These are phyloP conservation scores for Lentinula edodes DNA, from an alignment of 768 basidiomycete genomes.

Conservation along the genomic window DNA sequence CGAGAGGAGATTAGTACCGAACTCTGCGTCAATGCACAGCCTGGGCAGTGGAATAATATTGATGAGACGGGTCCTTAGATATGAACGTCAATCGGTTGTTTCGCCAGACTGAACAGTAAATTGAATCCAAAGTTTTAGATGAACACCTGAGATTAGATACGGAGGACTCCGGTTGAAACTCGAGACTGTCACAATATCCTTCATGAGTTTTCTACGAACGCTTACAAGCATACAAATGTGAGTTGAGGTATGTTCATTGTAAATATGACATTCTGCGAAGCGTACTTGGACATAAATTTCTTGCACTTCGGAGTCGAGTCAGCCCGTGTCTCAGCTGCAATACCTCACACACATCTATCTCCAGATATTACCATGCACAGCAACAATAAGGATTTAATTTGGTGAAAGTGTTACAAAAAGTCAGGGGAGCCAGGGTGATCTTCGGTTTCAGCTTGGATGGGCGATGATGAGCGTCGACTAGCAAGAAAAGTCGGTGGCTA, in stretches of 20 bases:
- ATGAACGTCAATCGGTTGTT: neutral
- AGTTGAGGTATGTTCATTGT: neutral
- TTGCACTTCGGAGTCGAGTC: neutral
- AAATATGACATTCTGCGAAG: neutral
- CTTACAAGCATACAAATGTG: neutral
- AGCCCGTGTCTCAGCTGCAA: neutral
- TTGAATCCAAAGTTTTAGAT: neutral
- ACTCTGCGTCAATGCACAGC: conserved; percentile 1
- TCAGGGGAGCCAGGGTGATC: neutral
- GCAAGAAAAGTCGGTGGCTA: neutral
- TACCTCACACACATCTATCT: neutral
- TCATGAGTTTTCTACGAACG: neutral
- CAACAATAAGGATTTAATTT: too few species aligned
- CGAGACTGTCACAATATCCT: too few species aligned
- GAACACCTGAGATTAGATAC: neutral
- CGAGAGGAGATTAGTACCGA: neutral
- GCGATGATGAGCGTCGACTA: neutral
- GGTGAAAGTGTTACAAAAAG: neutral
- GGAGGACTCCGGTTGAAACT: neutral
- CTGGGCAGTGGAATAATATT: neutral
- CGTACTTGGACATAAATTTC: neutral
- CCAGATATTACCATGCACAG: neutral
- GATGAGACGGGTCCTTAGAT: neutral
- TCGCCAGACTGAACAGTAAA: neutral
- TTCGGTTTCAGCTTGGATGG: neutral